phyloP scores from a whole-genome alignment of 345 rosid species.

The Populus pruinosa region DNA sequence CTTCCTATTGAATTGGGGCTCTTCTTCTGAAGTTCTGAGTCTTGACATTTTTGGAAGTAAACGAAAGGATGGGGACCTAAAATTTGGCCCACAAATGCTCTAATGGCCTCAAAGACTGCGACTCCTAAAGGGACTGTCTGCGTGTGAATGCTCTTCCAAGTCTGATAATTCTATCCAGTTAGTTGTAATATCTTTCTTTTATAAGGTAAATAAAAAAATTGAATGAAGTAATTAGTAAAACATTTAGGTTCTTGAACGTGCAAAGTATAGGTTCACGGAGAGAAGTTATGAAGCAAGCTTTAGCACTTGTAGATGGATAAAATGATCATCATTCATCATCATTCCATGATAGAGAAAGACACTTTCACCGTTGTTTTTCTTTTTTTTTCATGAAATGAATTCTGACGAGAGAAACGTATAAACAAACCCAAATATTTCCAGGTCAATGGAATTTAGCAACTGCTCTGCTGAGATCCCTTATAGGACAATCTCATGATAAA shows the following conservation, averaged over 20 bases:
- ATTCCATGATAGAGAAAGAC: constrained; percentile 52
- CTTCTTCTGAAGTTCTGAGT: not conserved
- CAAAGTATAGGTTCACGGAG: not conserved
- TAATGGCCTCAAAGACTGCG: not conserved
- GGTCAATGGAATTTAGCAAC: too few relatives aligned
- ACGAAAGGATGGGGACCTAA: not conserved
- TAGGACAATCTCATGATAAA: too few relatives aligned
- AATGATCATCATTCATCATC: constrained; percentile 29
- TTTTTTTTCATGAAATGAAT: not conserved
- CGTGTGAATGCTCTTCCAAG: not conserved
- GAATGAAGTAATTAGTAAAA: too few relatives aligned
- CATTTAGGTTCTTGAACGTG: constrained; percentile 8
- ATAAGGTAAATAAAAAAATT: too few relatives aligned
- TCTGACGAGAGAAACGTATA: not conserved
- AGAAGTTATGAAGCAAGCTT: constrained; percentile 6
- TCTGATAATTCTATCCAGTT: not conserved
- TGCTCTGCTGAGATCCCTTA: too few relatives aligned
- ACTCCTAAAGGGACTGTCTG: not conserved
- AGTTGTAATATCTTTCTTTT: too few relatives aligned
- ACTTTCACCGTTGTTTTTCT: constrained; percentile 42
- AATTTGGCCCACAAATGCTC: not conserved
- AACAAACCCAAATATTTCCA: not conserved
- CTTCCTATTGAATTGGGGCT: not conserved
- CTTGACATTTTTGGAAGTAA: not conserved
- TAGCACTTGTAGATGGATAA: constrained; percentile 16